These are phyloP conservation scores for Entomortierella beljakovae DNA, from an alignment of 192 early-diverging fungal genomes.

Conservation along the genomic window DNA sequence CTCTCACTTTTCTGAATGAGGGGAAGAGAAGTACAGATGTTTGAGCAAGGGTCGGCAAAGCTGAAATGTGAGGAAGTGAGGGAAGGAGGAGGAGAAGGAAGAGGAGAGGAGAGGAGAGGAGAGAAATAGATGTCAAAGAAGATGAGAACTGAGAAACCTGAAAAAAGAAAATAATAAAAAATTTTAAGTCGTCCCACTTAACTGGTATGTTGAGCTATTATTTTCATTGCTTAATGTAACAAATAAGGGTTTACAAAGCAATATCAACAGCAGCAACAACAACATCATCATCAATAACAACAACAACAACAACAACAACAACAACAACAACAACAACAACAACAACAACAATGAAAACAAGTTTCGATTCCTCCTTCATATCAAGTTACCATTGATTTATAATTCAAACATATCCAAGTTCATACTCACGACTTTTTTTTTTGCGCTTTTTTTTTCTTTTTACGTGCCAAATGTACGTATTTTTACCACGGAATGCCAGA, in stretches of 20 bases:
- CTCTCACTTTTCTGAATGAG: neutral
- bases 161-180: too few species aligned
- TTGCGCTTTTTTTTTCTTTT: neutral
- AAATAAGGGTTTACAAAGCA: too few species aligned
- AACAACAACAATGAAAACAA: neutral
- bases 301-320: too few species aligned
- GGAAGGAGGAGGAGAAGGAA: neutral
- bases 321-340: neutral
- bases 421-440: too few species aligned
- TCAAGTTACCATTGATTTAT: too few species aligned
- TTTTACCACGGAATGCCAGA: neutral
- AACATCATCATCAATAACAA: too few species aligned
- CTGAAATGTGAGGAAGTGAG: conserved; percentile 1
- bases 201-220: too few species aligned
- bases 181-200: too few species aligned
- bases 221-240: too few species aligned
- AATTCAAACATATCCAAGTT: too few species aligned
- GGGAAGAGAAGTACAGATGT: neutral
- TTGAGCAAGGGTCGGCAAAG: conserved; percentile 1
- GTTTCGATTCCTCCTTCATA: too few species aligned
- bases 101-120: neutral
- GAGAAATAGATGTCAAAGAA: neutral
- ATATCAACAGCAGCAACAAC: neutral
- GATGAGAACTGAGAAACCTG: neutral
- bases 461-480: neutral